A percentile compares a stretch with the other conserved stretches of the same genome.
Evolutionary conservation across 345 rosid species (phyloP).

Genomic region (Anastatica hierochuntica): DNA sequence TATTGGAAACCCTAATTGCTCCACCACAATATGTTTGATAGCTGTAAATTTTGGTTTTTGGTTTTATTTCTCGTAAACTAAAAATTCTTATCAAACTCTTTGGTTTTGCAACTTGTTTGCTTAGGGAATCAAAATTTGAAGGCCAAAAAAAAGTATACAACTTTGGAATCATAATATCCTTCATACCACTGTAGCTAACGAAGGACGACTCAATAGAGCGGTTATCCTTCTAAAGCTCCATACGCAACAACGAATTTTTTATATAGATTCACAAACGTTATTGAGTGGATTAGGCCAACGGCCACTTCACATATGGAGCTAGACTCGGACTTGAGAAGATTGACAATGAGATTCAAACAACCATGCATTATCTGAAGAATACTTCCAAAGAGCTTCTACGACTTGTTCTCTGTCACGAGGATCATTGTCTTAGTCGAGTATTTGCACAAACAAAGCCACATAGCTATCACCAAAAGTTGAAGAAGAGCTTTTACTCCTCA

Average conservation of each 20-base stretch:
- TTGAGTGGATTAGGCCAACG: slow-evolving; percentile 68
- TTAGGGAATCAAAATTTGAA: no score
- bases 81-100: no score
- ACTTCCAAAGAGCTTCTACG: slow-evolving; percentile 62
- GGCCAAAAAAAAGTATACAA: neutral
- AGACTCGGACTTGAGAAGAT: slow-evolving; percentile 66
- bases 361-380: slow-evolving; percentile 73
- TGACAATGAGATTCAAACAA: slow-evolving; percentile 57
- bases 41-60: no score
- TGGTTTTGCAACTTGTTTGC: no score
- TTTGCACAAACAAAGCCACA: slow-evolving; percentile 64
- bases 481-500: slow-evolving; percentile 25
- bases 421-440: slow-evolving; percentile 83
- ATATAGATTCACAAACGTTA: slow-evolving; percentile 57
- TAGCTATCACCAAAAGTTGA: slow-evolving; percentile 49
- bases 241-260: slow-evolving; percentile 66
- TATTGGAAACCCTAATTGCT: slow-evolving; percentile 93
- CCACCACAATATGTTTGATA: slow-evolving; percentile 94
- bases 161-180: slow-evolving; percentile 15
- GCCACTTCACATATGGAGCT: slow-evolving; percentile 63
- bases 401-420: slow-evolving; percentile 82
- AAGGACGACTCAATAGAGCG: slow-evolving; percentile 47
- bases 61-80: no score
- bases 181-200: slow-evolving; percentile 67
- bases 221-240: slow-evolving; percentile 77